phyloP scores from a whole-genome alignment of 768 basidiomycete genomes.

The Trametes meyenii region DNA sequence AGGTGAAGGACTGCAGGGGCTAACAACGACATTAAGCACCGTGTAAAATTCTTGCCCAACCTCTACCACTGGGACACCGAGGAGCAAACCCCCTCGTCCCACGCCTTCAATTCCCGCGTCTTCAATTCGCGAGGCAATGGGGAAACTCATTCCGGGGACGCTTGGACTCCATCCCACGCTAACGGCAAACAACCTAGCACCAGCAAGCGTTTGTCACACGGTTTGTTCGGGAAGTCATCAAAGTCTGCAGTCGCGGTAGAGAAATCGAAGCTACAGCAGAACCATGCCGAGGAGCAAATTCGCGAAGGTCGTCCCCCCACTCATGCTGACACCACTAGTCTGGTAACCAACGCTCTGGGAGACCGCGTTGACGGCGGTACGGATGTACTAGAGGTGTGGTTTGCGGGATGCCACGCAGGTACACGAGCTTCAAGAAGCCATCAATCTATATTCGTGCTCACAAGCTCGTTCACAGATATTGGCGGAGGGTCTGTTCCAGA shows the following conservation, averaged over 20 bases:
- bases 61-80: constrained; percentile 54
- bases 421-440: not conserved
- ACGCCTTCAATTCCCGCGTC: not conserved
- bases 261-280: constrained; percentile 8
- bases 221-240: not conserved
- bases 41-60: constrained; percentile 67
- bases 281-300: not conserved
- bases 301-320: not conserved
- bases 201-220: not conserved
- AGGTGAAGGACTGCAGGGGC: not conserved
- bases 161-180: too few relatives aligned
- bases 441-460: not conserved
- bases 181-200: not conserved
- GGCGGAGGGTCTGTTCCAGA: constrained; percentile 66
- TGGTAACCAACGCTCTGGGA: constrained; percentile 3
- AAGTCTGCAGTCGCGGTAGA: not conserved
- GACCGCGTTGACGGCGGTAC: constrained; percentile 26
- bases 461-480: constrained; percentile 48
- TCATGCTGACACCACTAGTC: not conserved
- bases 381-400: constrained; percentile 82
- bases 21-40: constrained; percentile 45
- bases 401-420: constrained; percentile 74
- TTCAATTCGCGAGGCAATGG: not conserved
- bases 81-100: constrained; percentile 2
- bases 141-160: too few relatives aligned